These are phyloP conservation scores for Trametes pubescens DNA, from an alignment of 1,284 basidiomycete genomes.

Conservation along the genomic window DNA sequence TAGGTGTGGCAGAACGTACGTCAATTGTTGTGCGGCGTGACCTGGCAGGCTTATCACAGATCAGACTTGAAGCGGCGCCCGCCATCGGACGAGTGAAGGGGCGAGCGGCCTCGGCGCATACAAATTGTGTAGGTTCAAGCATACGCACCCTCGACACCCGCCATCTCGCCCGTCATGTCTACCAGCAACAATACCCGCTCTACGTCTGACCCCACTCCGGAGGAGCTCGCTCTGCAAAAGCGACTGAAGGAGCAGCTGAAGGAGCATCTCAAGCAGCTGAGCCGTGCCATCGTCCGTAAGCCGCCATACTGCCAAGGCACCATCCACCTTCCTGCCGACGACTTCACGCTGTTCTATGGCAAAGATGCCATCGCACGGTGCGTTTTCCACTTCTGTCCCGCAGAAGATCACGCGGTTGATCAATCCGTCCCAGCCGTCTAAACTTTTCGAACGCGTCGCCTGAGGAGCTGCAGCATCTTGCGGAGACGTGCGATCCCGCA, in stretches of 20 bases:
- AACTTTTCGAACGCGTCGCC: constrained; percentile 18
- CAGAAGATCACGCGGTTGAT: neutral
- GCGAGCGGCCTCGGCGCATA: too few relatives aligned
- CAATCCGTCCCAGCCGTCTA: constrained; percentile 9
- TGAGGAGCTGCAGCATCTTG: constrained; percentile 28
- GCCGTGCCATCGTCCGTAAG: constrained; percentile 9
- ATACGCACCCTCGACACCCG: too few relatives aligned
- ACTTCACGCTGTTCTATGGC: constrained; percentile 32
- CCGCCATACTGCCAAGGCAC: constrained; percentile 30
- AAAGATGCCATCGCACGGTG: constrained; percentile 19
- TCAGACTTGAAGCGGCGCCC: too few relatives aligned
- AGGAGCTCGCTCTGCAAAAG: neutral
- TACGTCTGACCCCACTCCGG: neutral
- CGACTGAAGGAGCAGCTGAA: constrained; percentile 2
- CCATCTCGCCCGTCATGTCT: too few relatives aligned
- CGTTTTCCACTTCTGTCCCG: neutral
- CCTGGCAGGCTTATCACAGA: too few relatives aligned
- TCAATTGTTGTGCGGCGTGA: too few relatives aligned
- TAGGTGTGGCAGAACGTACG: too few relatives aligned
- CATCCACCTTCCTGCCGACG: constrained; percentile 8
- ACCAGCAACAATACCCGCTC: too few relatives aligned
- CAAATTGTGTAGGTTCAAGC: too few relatives aligned
- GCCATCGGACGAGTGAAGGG: too few relatives aligned
- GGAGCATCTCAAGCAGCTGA: constrained; percentile 8
- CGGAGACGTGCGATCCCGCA: constrained; percentile 33